These are phyloP conservation scores for Bipolaris cookei DNA, from an alignment of 2,329 filamentous ascomycete species.

Conservation along the genomic window DNA sequence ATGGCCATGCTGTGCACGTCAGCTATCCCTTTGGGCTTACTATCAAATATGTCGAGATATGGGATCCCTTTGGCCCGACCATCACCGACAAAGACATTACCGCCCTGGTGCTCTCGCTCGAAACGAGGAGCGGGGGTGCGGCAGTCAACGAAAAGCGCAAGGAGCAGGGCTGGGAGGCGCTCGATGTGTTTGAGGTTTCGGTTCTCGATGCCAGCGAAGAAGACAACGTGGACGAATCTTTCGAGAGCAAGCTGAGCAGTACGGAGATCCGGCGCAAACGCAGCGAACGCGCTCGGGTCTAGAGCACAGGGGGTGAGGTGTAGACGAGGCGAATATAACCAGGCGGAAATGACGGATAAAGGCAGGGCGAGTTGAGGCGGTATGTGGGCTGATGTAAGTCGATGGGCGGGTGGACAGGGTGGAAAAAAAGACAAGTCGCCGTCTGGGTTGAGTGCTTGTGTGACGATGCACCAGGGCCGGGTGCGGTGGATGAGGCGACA, in stretches of 20 bases:
- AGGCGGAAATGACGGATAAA: constrained; percentile 4
- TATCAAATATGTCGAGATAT: constrained; percentile 82
- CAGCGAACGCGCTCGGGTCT: constrained; percentile 34
- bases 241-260: constrained; percentile 88
- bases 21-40: constrained; percentile 67
- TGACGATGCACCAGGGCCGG: constrained; percentile 29
- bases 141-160: constrained; percentile 84
- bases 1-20: constrained; percentile 62
- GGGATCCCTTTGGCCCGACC: constrained; percentile 88
- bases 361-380: constrained; percentile 19
- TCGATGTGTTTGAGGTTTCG: constrained; percentile 88
- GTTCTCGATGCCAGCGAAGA: constrained; percentile 75
- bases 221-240: constrained; percentile 61
- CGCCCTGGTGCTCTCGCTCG: constrained; percentile 83
- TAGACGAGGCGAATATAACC: background rate
- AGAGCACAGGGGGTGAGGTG: constrained; percentile 32
- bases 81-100: constrained; percentile 80
- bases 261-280: constrained; percentile 71
- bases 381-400: constrained; percentile 11
- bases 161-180: constrained; percentile 74
- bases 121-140: constrained; percentile 82
- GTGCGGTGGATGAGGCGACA: constrained; percentile 27
- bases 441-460: constrained; percentile 32
- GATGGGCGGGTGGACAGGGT: constrained; percentile 15
- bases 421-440: constrained; percentile 19